A percentile compares a stretch with the other conserved stretches of the same genome.
phyloP scores from a whole-genome alignment of 78 protist species.

The Pigoraptor vietnamica region DNA sequence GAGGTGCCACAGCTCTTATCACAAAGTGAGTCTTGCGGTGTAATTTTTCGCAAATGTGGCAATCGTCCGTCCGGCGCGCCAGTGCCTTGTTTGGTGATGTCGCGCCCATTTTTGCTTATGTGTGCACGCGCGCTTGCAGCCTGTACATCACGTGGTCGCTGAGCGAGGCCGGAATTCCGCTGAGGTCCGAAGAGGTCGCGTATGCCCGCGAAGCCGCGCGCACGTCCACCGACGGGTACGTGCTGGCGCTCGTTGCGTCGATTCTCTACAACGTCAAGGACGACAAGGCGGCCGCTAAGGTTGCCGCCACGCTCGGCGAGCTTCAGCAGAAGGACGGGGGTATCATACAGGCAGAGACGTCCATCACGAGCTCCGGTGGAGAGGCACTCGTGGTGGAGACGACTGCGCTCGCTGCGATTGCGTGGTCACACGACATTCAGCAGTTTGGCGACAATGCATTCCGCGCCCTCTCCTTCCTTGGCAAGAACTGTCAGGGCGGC shows the following conservation, averaged over 20 bases:
- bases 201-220: not conserved
- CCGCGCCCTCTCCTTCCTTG: not conserved
- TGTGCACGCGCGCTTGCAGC: not conserved
- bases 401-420: constrained; percentile 2
- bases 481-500: constrained; percentile 7
- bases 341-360: not conserved
- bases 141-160: constrained; percentile 33
- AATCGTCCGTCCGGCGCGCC: no score
- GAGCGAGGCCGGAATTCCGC: not conserved
- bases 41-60: no score
- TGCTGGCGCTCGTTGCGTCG: not conserved
- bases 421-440: constrained; percentile 9
- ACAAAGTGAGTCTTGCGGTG: constrained; percentile 8
- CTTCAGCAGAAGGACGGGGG: not conserved
- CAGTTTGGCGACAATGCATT: not conserved
- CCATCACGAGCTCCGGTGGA: constrained; percentile 29
- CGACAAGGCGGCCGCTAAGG: not conserved
- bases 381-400: constrained; percentile 14
- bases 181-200: not conserved
- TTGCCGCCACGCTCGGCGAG: not conserved
- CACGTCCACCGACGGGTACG: constrained; percentile 16
- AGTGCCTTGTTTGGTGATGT: no score
- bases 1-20: constrained; percentile 8
- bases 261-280: not conserved
- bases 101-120: not conserved